phyloP scores from a whole-genome alignment of 768 basidiomycete species.

The Boletus huronensis region DNA sequence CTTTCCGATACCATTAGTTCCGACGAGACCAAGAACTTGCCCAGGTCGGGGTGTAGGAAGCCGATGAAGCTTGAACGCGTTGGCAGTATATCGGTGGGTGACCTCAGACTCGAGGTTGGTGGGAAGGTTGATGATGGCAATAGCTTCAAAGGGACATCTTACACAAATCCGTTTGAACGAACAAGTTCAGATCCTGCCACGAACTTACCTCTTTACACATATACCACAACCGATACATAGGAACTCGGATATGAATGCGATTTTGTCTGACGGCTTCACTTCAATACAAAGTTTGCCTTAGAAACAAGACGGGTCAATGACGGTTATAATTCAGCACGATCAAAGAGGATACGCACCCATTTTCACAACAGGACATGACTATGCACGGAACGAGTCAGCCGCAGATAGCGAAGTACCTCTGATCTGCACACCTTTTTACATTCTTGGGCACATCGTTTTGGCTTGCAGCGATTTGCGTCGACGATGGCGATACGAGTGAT shows the following conservation, averaged over 20 bases:
- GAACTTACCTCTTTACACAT: slow-evolving; percentile 93
- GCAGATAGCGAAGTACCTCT: slow-evolving; percentile 1
- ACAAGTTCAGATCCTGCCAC: not conserved
- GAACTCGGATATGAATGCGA: slow-evolving; percentile 98
- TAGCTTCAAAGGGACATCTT: slow-evolving; percentile 99
- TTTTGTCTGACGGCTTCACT: slow-evolving; percentile 93
- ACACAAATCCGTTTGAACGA: not conserved
- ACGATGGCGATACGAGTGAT: slow-evolving; percentile 98
- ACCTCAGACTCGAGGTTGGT: slow-evolving; percentile 95
- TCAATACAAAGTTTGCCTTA: slow-evolving; percentile 97
- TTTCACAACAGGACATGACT: slow-evolving; percentile 95
- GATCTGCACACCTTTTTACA: slow-evolving; percentile 79
- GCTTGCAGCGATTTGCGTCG: slow-evolving; percentile 89
- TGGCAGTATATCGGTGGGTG: slow-evolving; percentile 97
- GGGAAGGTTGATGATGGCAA: slow-evolving; percentile 97
- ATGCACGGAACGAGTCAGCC: slow-evolving; percentile 8
- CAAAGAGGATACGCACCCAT: slow-evolving; percentile 62
- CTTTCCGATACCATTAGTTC: slow-evolving; percentile 99
- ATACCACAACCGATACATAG: slow-evolving; percentile 99
- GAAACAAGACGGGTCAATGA: not conserved
- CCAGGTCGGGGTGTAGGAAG: slow-evolving; percentile 96
- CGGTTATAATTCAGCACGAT: not conserved
- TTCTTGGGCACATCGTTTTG: slow-evolving; percentile 95
- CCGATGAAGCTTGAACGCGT: slow-evolving; percentile 98
- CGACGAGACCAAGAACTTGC: slow-evolving; percentile 97